These are phyloP conservation scores for Tuber indicum DNA, from an alignment of 495 filamentous ascomycete species.

Conservation along the genomic window DNA sequence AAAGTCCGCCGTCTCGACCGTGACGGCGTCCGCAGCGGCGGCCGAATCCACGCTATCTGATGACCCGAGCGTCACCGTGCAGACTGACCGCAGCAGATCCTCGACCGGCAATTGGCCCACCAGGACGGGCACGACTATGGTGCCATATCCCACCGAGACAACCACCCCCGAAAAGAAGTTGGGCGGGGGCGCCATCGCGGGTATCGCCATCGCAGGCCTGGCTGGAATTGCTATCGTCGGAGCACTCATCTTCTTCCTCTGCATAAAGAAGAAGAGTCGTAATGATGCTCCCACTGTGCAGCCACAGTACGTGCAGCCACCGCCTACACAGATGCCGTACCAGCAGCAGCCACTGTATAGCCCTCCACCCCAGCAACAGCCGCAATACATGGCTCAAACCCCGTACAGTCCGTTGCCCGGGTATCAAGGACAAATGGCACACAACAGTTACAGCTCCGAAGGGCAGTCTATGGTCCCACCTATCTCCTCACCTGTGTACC, in stretches of 20 bases:
- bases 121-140: neutral
- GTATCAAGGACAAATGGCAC: neutral
- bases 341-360: neutral
- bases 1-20: neutral
- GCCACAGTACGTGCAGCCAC: neutral
- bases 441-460: neutral
- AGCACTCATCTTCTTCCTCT: slow-evolving; percentile 8
- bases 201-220: slow-evolving; percentile 14
- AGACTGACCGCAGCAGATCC: too few species aligned
- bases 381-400: neutral
- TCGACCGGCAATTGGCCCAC: neutral
- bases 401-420: neutral
- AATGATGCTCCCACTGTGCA: neutral
- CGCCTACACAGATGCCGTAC: neutral
- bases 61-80: neutral
- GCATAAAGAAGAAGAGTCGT: slow-evolving; percentile 3
- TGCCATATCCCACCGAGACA: neutral
- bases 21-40: neutral
- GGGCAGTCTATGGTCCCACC: neutral
- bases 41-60: neutral
- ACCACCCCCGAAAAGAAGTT: neutral
- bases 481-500: neutral
- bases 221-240: slow-evolving; percentile 11
- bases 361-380: slow-evolving; percentile 5
- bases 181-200: slow-evolving; percentile 9